Conservation (phyloP, 257 asterid species). For the Fraxinus pennsylvanica region DNA sequence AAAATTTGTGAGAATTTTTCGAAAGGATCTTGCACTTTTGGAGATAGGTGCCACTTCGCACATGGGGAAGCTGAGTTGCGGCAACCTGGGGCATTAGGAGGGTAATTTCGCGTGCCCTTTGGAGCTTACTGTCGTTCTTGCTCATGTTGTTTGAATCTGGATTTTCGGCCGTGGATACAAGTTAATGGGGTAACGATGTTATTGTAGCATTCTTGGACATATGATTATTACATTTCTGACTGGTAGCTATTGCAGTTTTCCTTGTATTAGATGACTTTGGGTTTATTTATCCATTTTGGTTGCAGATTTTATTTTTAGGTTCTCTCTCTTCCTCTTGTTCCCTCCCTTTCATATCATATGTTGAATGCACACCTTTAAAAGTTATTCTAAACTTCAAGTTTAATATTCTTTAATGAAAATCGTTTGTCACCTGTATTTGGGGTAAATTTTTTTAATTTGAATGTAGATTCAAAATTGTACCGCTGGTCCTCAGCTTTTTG, state of each 20-base stretch:
- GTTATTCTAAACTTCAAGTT: no score
- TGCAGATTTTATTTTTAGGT: neutral
- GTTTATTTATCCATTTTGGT: neutral
- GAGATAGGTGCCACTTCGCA: constrained; percentile 90
- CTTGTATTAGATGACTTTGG: neutral
- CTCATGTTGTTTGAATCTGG: neutral
- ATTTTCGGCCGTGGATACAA: constrained; percentile 9
- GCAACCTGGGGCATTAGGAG: constrained; percentile 43
- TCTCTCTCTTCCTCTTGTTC: no score
- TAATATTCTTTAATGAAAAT: no score
- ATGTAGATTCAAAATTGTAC: no score
- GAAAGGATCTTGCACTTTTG: constrained; percentile 88
- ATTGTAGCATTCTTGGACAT: neutral
- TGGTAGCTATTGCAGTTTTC: neutral
- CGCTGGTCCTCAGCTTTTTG: no score
- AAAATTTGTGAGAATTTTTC: constrained; percentile 78
- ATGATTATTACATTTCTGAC: neutral
- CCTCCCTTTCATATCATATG: no score
- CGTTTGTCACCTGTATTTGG: no score
- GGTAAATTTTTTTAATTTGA: no score
- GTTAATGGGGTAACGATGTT: neutral
- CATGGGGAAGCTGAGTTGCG: constrained; percentile 86
- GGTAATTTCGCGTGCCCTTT: neutral
- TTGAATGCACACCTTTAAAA: no score
- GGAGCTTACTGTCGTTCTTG: neutral